A percentile compares a stretch with the other conserved stretches of the same genome.
phyloP scores from a whole-genome alignment of 768 basidiomycete genomes.

The Lenzites betulinus region DNA sequence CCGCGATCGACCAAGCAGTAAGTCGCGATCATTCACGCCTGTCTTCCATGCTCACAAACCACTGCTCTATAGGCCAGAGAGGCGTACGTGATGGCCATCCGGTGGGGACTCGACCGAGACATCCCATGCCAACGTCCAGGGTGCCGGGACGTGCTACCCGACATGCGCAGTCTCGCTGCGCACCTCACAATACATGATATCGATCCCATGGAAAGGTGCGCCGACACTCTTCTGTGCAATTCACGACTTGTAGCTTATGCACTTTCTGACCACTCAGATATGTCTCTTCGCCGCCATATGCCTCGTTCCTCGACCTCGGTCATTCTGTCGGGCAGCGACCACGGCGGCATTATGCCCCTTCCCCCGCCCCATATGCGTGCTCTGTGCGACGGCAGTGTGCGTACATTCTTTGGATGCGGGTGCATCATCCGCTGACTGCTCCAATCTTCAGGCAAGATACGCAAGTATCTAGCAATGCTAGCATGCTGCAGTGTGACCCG shows the following conservation, averaged over 20 bases:
- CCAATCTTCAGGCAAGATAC: conserved; percentile 10
- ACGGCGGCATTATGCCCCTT: conserved; percentile 9
- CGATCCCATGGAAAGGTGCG: conserved; percentile 9
- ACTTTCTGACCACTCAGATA: neutral
- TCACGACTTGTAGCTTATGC: neutral
- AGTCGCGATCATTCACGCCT: neutral
- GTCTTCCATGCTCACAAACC: neutral
- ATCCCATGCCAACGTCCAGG: conserved; percentile 22
- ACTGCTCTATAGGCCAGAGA: conserved; percentile 3
- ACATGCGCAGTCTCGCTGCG: conserved; percentile 18
- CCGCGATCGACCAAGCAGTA: conserved; percentile 19
- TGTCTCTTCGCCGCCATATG: neutral
- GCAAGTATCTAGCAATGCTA: conserved; percentile 8
- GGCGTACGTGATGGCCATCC: conserved; percentile 17
- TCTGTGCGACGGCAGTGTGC: conserved; percentile 5
- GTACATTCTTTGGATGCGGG: neutral
- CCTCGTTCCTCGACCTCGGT: conserved; percentile 17
- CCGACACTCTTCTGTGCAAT: neutral
- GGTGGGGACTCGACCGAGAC: conserved; percentile 7
- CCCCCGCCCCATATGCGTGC: conserved; percentile 12
- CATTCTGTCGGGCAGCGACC: conserved; percentile 6
- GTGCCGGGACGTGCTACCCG: conserved; percentile 21
- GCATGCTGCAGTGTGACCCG: conserved; percentile 4
- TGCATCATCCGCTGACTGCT: neutral
- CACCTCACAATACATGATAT: conserved; percentile 26